These are phyloP conservation scores for Rhizomucor miehei DNA, from an alignment of 371 early-diverging fungal species.

Conservation along the genomic window DNA sequence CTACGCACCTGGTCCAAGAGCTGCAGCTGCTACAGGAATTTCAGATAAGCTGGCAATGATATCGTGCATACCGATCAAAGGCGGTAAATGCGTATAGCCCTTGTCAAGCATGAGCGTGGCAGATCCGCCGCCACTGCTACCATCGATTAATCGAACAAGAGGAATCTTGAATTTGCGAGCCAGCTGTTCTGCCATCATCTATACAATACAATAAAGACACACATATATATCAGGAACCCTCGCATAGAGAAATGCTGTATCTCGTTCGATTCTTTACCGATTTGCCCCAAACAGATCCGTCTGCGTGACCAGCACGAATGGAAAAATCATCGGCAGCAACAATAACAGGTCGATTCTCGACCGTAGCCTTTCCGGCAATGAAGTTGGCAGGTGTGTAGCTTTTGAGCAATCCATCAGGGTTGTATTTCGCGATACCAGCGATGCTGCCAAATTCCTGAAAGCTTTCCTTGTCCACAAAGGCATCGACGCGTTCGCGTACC, in stretches of 20 bases:
- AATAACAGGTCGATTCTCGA: conserved; percentile 26
- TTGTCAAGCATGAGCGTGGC: conserved; percentile 32
- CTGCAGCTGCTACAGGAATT: conserved; percentile 38
- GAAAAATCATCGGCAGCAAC: conserved; percentile 46
- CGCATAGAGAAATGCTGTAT: too few species aligned
- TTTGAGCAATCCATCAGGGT: conserved; percentile 21
- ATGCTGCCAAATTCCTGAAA: conserved; percentile 39
- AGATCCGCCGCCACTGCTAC: conserved; percentile 45
- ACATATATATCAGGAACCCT: conserved; percentile 15
- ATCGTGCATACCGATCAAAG: conserved; percentile 45
- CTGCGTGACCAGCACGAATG: conserved; percentile 48
- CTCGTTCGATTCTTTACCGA: too few species aligned
- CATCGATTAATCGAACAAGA: conserved; percentile 41
- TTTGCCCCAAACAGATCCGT: conserved; percentile 47
- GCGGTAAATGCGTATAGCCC: conserved; percentile 37
- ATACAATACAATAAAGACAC: too few species aligned
- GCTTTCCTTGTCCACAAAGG: conserved; percentile 27
- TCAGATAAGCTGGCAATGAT: conserved; percentile 41
- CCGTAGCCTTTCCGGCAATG: conserved; percentile 35
- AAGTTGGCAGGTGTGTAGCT: conserved; percentile 39
- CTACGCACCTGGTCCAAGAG: conserved; percentile 35
- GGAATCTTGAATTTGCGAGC: conserved; percentile 38
- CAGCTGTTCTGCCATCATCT: conserved; percentile 26
- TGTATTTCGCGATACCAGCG: conserved; percentile 36
- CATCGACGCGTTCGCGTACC: conserved; percentile 43